phyloP scores from a whole-genome alignment of 2,329 filamentous ascomycete genomes.

The Epichloe gansuensis region DNA sequence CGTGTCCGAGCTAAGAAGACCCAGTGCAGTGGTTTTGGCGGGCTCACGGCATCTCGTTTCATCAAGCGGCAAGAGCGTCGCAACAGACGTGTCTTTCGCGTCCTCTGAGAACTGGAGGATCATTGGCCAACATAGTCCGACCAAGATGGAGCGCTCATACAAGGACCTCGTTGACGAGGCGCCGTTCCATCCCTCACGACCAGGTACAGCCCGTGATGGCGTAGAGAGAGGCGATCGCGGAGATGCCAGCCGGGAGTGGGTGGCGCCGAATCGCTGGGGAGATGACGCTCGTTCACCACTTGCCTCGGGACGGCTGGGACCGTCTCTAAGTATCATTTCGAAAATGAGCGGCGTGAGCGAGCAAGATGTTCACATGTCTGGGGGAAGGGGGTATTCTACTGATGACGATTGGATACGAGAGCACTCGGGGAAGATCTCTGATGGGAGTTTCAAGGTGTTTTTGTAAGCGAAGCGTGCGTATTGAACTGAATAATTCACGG shows the following conservation, averaged over 20 bases:
- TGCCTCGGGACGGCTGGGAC: slow-evolving; percentile 2
- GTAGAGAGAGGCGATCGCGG: slow-evolving; percentile 3
- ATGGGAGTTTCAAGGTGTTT: slow-evolving; percentile 16
- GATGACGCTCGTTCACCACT: slow-evolving; percentile 4
- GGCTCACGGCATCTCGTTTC: slow-evolving; percentile 8
- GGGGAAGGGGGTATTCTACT: slow-evolving; percentile 3
- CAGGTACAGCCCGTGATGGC: slow-evolving; percentile 12
- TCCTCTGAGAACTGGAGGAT: slow-evolving; percentile 26
- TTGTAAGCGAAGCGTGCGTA: slow-evolving; percentile 6
- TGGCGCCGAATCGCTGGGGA: slow-evolving; percentile 6
- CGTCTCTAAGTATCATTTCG: slow-evolving; percentile 4
- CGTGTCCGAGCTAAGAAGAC: slow-evolving; percentile 13
- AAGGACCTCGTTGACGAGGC: slow-evolving; percentile 21
- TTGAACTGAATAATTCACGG: neutral
- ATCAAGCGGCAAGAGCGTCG: slow-evolving; percentile 11
- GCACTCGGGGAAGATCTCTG: slow-evolving; percentile 11
- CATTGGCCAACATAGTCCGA: slow-evolving; percentile 11
- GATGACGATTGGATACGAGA: slow-evolving; percentile 8
- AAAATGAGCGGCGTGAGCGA: slow-evolving; percentile 3
- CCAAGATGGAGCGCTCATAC: slow-evolving; percentile 20
- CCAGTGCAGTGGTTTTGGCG: slow-evolving; percentile 10
- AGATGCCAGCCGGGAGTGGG: slow-evolving; percentile 6
- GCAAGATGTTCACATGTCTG: slow-evolving; percentile 7
- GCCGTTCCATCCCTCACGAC: slow-evolving; percentile 26
- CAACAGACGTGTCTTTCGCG: slow-evolving; percentile 20